These are phyloP conservation scores for Hansenula sp. DNA, from an alignment of 1,139 yeast species.

Conservation along the genomic window DNA sequence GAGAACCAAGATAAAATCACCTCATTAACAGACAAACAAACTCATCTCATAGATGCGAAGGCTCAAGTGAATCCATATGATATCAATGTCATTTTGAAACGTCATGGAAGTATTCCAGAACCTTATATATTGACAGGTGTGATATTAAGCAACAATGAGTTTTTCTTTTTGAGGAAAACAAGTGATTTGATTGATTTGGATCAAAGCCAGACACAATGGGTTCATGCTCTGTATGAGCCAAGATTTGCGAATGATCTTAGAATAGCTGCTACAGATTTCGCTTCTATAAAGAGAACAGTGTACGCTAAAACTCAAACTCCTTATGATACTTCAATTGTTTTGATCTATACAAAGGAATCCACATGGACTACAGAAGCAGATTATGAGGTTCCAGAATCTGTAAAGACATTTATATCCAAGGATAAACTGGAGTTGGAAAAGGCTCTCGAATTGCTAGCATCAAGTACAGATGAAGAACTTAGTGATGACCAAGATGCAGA, in stretches of 20 bases:
- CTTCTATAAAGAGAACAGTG: conserved; percentile 19
- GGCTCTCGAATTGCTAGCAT: conserved; percentile 11
- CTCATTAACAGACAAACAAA: conserved; percentile 10
- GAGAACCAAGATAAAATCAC: conserved; percentile 7
- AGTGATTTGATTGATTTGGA: conserved; percentile 2
- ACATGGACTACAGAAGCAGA: conserved; percentile 13
- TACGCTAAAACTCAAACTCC: conserved; percentile 16
- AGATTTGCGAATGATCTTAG: conserved; percentile 22
- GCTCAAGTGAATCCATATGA: conserved; percentile 16
- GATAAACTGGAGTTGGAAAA: conserved; percentile 16
- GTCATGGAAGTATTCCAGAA: conserved; percentile 19
- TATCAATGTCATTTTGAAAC: conserved; percentile 21
- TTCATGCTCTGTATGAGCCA: conserved; percentile 20
- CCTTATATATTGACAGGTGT: conserved; percentile 30
- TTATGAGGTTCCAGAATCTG: conserved; percentile 11
- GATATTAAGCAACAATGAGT: conserved; percentile 24
- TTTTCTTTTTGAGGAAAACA: conserved; percentile 19
- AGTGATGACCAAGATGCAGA: neutral
- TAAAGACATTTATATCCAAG: conserved; percentile 12
- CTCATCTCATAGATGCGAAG: conserved; percentile 13
- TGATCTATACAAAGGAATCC: conserved; percentile 27
- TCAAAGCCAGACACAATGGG: conserved; percentile 10
- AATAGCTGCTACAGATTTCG: conserved; percentile 17
- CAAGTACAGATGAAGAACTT: conserved; percentile 8
- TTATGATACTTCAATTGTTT: conserved; percentile 24